phyloP scores from a whole-genome alignment of 2,329 filamentous ascomycete genomes.

The Aschersonia sp. region DNA sequence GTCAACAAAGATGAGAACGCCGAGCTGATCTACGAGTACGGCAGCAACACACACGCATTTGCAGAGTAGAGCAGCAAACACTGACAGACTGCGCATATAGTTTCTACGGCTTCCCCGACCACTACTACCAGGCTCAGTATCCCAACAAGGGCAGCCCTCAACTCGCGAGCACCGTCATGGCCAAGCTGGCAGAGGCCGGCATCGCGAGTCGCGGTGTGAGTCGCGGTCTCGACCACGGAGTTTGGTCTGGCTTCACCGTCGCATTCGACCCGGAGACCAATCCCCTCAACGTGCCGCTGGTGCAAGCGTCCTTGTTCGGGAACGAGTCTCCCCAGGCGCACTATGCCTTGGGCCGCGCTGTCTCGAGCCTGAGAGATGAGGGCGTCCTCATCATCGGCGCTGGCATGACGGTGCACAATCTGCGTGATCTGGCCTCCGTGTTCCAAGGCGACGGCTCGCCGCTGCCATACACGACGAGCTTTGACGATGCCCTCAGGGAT shows the following conservation, averaged over 20 bases:
- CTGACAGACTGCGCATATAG: constrained; percentile 16
- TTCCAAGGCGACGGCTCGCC: constrained; percentile 24
- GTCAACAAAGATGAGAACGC: constrained; percentile 52
- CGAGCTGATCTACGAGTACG: constrained; percentile 54
- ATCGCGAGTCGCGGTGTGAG: constrained; percentile 44
- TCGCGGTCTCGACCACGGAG: constrained; percentile 60
- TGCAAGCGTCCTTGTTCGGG: constrained; percentile 57
- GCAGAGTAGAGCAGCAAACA: neutral
- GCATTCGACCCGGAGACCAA: constrained; percentile 47
- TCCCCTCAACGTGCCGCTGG: constrained; percentile 49
- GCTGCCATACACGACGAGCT: constrained; percentile 43
- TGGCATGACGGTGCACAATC: constrained; percentile 63
- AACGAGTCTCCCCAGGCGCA: constrained; percentile 51
- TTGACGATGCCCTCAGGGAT: constrained; percentile 53
- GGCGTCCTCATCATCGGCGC: constrained; percentile 54
- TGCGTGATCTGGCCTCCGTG: constrained; percentile 31
- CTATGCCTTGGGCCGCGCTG: constrained; percentile 50
- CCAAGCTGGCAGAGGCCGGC: constrained; percentile 36
- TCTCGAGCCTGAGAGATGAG: constrained; percentile 50
- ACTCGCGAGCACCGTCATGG: constrained; percentile 43
- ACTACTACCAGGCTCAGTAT: constrained; percentile 55
- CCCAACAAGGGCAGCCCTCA: constrained; percentile 47
- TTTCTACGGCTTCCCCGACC: constrained; percentile 56
- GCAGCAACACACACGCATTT: no score
- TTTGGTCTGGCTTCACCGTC: constrained; percentile 53